Conservation (phyloP, 2,329 filamentous ascomycete species). For the Zasmidium citrigriseum region DNA sequence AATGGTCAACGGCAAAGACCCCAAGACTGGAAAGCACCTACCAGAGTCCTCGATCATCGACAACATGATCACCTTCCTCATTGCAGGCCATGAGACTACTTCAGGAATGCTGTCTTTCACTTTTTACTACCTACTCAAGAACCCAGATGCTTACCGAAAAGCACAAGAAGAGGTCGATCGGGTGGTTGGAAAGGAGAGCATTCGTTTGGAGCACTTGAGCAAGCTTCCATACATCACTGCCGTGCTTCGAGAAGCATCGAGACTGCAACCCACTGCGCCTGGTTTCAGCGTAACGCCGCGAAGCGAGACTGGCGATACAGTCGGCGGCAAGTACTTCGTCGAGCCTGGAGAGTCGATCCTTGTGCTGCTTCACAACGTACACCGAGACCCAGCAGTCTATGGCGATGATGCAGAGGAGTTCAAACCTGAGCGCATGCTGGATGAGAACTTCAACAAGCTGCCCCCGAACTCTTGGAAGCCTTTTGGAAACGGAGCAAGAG, state of each 20-base stretch:
- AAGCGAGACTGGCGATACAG: slow-evolving; percentile 50
- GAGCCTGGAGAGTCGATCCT: slow-evolving; percentile 53
- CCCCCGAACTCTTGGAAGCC: slow-evolving; percentile 48
- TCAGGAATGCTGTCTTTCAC: slow-evolving; percentile 66
- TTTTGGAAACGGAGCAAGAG: slow-evolving; percentile 71
- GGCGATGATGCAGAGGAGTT: slow-evolving; percentile 67
- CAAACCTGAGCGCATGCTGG: slow-evolving; percentile 70
- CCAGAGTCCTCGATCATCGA: slow-evolving; percentile 64
- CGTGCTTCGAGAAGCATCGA: slow-evolving; percentile 66
- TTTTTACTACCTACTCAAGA: slow-evolving; percentile 65
- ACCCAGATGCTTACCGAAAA: slow-evolving; percentile 60
- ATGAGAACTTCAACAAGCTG: slow-evolving; percentile 61
- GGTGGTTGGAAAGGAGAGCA: slow-evolving; percentile 60
- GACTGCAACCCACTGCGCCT: slow-evolving; percentile 60
- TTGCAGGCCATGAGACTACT: slow-evolving; percentile 69
- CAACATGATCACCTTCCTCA: slow-evolving; percentile 70
- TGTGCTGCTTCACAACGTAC: slow-evolving; percentile 55
- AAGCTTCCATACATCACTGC: slow-evolving; percentile 68
- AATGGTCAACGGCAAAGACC: slow-evolving; percentile 69
- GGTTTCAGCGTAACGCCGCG: slow-evolving; percentile 57
- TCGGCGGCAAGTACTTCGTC: slow-evolving; percentile 64
- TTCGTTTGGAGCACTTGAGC: slow-evolving; percentile 62
- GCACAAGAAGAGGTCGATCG: slow-evolving; percentile 68
- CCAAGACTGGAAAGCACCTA: slow-evolving; percentile 66
- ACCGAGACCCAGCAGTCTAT: slow-evolving; percentile 64